Conservation (phyloP, 345 rosid species). For the Moricandia arvensis region DNA sequence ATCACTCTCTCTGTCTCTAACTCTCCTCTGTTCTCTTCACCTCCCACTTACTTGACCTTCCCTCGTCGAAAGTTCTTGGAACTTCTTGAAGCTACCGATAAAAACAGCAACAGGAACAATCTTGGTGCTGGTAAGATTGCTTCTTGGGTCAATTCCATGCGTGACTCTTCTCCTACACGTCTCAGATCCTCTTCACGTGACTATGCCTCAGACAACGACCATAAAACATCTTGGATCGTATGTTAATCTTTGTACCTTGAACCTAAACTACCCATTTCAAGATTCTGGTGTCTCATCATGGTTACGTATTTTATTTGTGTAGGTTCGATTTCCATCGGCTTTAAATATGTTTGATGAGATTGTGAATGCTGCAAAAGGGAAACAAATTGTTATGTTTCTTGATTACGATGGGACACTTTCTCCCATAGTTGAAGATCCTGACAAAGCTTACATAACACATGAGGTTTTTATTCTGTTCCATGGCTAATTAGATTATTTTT, state of each 20-base stretch:
- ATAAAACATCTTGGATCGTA: conserved; percentile 62
- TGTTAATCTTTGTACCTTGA: conserved; percentile 27
- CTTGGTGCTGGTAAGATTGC: conserved; percentile 39
- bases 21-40: conserved; percentile 45
- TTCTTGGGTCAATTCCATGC: conserved; percentile 80
- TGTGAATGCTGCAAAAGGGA: conserved; percentile 56
- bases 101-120: conserved; percentile 14
- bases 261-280: not conserved
- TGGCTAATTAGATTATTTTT: not conserved
- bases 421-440: conserved; percentile 96
- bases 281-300: not conserved
- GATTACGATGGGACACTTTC: conserved; percentile 98
- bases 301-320: not conserved
- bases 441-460: conserved; percentile 78
- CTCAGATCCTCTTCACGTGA: conserved; percentile 44
- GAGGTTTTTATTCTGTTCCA: conserved; percentile 48
- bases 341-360: conserved; percentile 71
- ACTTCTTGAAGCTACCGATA: conserved; percentile 49
- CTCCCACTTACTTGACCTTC: conserved; percentile 39
- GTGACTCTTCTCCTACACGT: conserved; percentile 87
- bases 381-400: conserved; percentile 82
- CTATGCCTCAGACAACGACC: conserved; percentile 41
- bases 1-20: conserved; percentile 40
- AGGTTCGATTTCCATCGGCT: conserved; percentile 88
- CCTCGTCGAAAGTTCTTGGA: conserved; percentile 43